Conservation (phyloP, 352 stramenopile genomes). For the Thraustotheca clavata region DNA sequence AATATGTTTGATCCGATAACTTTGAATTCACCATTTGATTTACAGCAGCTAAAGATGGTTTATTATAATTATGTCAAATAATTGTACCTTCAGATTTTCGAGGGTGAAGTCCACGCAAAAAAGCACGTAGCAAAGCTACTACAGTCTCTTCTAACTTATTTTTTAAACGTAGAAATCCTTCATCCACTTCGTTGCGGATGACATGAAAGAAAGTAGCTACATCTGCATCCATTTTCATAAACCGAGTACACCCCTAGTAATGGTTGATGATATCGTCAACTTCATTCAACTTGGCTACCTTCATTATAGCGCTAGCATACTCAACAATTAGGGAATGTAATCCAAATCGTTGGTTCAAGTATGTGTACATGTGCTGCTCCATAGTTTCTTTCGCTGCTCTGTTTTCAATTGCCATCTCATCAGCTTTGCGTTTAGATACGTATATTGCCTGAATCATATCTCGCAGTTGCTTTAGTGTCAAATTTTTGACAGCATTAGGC, state of each 20-base stretch:
- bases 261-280: neutral
- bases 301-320: constrained; percentile 76
- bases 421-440: constrained; percentile 59
- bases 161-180: constrained; percentile 74
- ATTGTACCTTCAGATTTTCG: constrained; percentile 55
- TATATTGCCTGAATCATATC: constrained; percentile 68
- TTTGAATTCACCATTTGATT: constrained; percentile 22
- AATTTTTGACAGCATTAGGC: constrained; percentile 21
- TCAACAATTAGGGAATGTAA: constrained; percentile 64
- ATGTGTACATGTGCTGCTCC: constrained; percentile 87
- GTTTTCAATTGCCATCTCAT: constrained; percentile 33
- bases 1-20: neutral
- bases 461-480: constrained; percentile 73
- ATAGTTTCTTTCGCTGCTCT: constrained; percentile 65
- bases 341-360: constrained; percentile 80
- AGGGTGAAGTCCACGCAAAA: constrained; percentile 55
- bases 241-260: constrained; percentile 31
- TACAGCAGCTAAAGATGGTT: neutral
- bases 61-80: constrained; percentile 24
- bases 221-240: constrained; percentile 49
- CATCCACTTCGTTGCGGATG: constrained; percentile 69
- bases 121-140: constrained; percentile 55
- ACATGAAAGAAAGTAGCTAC: constrained; percentile 69
- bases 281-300: constrained; percentile 22
- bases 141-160: constrained; percentile 63